phyloP scores from a whole-genome alignment of 805 yeast genomes.

The Wickerhamiella sorbophila region DNA sequence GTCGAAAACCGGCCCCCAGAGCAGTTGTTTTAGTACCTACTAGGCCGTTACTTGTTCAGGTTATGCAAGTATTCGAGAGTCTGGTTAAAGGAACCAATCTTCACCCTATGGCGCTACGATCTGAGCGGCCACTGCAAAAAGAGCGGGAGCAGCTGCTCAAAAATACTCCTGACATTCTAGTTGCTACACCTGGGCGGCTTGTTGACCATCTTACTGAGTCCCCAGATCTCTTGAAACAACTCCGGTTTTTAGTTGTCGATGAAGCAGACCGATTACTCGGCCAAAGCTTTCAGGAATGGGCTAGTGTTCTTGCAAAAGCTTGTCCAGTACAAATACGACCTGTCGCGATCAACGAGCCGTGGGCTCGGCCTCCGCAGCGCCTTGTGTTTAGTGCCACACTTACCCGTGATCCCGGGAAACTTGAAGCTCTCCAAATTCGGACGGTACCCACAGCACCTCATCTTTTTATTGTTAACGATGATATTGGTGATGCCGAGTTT shows the following conservation, averaged over 20 bases:
- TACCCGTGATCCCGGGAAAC: constrained; percentile 81
- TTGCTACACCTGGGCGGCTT: constrained; percentile 73
- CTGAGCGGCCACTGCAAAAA: constrained; percentile 43
- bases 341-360: constrained; percentile 5
- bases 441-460: constrained; percentile 36
- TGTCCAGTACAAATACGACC: constrained; percentile 6
- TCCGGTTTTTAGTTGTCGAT: constrained; percentile 63
- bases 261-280: constrained; percentile 93
- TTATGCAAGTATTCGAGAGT: constrained; percentile 43
- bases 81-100: constrained; percentile 56
- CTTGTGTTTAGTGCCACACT: constrained; percentile 85
- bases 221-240: constrained; percentile 41
- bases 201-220: constrained; percentile 37
- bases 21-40: constrained; percentile 84
- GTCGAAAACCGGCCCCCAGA: constrained; percentile 58
- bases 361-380: constrained; percentile 38
- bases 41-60: constrained; percentile 73
- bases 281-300: constrained; percentile 92
- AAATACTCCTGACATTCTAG: constrained; percentile 25
- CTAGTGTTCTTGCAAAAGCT: constrained; percentile 30
- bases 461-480: constrained; percentile 51
- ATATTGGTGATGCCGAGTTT: constrained; percentile 21
- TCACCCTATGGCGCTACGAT: constrained; percentile 41
- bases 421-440: constrained; percentile 51
- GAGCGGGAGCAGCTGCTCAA: constrained; percentile 40